Percentiles rank a stretch among this genome's conserved stretches.
These are phyloP conservation scores for Xerophyta viscosa DNA, from an alignment of 106 monocot species.

Conservation along the genomic window DNA sequence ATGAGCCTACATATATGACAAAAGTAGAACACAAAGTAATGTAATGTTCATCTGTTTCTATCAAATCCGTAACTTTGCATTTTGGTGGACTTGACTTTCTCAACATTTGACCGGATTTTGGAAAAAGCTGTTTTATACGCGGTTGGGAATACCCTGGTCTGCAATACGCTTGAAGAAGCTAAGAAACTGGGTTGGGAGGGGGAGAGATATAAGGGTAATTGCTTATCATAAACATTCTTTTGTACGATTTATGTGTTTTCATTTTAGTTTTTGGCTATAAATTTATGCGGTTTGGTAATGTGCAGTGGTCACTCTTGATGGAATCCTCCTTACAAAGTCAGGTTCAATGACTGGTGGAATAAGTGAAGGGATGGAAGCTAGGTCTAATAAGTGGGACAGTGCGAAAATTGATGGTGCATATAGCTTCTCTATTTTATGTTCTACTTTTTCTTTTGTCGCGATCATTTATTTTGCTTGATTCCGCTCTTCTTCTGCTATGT, in stretches of 20 bases:
- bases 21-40: too few relatives aligned
- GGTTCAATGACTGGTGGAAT: conserved; percentile 99
- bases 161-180: conserved; percentile 94
- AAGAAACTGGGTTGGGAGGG: conserved; percentile 93
- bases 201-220: conserved; percentile 86
- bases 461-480: background rate
- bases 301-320: conserved; percentile 93
- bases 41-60: too few relatives aligned
- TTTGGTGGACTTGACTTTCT: conserved; percentile 26
- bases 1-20: too few relatives aligned
- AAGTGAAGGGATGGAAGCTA: conserved; percentile 98
- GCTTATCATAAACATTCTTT: background rate
- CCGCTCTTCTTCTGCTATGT: conserved; percentile 5
- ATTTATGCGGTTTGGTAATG: conserved; percentile 5
- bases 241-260: background rate
- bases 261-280: background rate
- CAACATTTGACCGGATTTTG: conserved; percentile 81
- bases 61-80: background rate
- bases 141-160: conserved; percentile 96
- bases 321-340: conserved; percentile 90
- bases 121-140: conserved; percentile 96
- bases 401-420: conserved; percentile 66
- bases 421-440: too few relatives aligned
- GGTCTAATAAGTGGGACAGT: conserved; percentile 97
- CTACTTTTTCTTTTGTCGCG: background rate